Percentiles rank a stretch among this genome's conserved stretches.
Conservation (phyloP, 768 basidiomycete species). For the Lactarius pseudohatsudake region DNA sequence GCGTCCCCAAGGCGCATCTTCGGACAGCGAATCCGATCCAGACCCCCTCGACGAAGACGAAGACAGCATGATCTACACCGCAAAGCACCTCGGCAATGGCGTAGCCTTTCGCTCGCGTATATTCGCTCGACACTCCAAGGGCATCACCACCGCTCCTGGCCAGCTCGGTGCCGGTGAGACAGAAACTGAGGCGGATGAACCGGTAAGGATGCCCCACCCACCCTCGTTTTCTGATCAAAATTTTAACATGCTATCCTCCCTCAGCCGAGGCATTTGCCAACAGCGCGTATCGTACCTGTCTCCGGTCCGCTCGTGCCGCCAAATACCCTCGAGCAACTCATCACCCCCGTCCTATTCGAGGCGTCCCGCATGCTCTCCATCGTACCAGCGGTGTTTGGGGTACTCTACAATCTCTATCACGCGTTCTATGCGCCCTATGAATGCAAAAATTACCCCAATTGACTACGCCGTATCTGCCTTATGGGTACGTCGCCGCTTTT, state of each 20-base stretch:
- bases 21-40: constrained; percentile 25
- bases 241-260: constrained; percentile 11
- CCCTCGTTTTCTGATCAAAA: constrained; percentile 1
- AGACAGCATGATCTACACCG: constrained; percentile 21
- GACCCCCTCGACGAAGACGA: constrained; percentile 21
- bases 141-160: constrained; percentile 64
- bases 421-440: constrained; percentile 50
- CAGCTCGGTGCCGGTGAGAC: constrained; percentile 69
- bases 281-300: constrained; percentile 56
- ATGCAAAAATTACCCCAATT: constrained; percentile 41
- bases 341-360: constrained; percentile 66
- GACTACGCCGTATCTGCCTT: constrained; percentile 69
- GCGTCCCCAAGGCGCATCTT: constrained; percentile 12
- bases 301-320: constrained; percentile 53
- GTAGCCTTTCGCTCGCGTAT: constrained; percentile 26
- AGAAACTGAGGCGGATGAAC: constrained; percentile 76
- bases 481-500: constrained; percentile 53
- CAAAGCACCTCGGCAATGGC: constrained; percentile 19
- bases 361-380: constrained; percentile 67
- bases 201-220: constrained; percentile 46
- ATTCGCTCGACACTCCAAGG: constrained; percentile 22
- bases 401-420: constrained; percentile 59
- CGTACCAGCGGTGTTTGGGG: constrained; percentile 69
- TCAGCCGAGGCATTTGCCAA: constrained; percentile 63
- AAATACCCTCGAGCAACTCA: constrained; percentile 43